Evolutionary conservation across 108 stramenopile species (phyloP).

Genomic region (Aureococcus anophagefferens): DNA sequence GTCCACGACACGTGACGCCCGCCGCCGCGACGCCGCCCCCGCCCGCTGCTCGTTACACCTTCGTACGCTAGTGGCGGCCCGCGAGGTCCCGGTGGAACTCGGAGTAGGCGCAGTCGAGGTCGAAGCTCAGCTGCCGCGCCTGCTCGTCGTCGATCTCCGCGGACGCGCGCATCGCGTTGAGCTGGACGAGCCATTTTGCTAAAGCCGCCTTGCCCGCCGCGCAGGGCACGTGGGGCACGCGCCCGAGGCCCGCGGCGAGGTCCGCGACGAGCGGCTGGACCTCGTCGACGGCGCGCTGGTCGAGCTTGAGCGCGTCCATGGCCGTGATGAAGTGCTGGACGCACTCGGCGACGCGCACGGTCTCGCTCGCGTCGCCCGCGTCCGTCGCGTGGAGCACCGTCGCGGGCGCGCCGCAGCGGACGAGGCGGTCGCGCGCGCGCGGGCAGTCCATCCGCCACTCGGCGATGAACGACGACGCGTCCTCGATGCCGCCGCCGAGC

Average conservation of each 20-base stretch:
- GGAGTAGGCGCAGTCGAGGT: slow-evolving; percentile 74
- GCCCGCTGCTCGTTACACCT: too few relatives aligned
- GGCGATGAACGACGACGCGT: slow-evolving; percentile 57
- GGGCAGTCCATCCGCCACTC: slow-evolving; percentile 92
- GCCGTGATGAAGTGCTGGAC: slow-evolving; percentile 86
- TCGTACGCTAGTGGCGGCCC: too few relatives aligned
- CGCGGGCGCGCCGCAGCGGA: slow-evolving; percentile 82
- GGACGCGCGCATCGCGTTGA: slow-evolving; percentile 84
- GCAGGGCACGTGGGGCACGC: slow-evolving; percentile 68
- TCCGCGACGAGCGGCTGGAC: slow-evolving; percentile 84
- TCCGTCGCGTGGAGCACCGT: slow-evolving; percentile 51
- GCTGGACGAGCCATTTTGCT: slow-evolving; percentile 73
- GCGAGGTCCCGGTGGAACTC: slow-evolving; percentile 55
- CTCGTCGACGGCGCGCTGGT: slow-evolving; percentile 89
- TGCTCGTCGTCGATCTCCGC: slow-evolving; percentile 86
- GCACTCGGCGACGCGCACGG: slow-evolving; percentile 13
- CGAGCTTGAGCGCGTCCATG: slow-evolving; percentile 92
- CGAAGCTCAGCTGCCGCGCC: slow-evolving; percentile 75
- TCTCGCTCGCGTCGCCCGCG: slow-evolving; percentile 30
- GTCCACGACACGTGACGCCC: too few relatives aligned
- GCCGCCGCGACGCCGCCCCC: too few relatives aligned
- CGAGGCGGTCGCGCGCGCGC: slow-evolving; percentile 73
- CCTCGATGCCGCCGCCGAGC: slow-evolving; percentile 18
- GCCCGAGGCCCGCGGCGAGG: slow-evolving; percentile 68
- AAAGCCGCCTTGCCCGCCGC: slow-evolving; percentile 57